Conservation (phyloP, 768 basidiomycete genomes). For the Leccinum longicurvipes region DNA sequence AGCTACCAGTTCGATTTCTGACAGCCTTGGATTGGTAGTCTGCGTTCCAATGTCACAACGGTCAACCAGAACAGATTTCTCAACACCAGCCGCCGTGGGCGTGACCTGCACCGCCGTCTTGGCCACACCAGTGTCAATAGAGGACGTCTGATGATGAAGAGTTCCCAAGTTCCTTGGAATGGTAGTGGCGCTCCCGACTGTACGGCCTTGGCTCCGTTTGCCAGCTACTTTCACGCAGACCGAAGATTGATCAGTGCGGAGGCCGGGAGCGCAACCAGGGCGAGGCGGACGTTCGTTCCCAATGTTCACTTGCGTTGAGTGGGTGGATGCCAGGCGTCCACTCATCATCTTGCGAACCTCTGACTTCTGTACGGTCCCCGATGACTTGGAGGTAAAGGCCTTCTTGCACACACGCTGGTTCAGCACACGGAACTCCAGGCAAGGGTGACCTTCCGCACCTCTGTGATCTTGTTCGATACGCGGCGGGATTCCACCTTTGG, state of each 20-base stretch:
- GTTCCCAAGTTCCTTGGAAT: no score
- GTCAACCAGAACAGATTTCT: background rate
- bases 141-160: no score
- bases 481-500: background rate
- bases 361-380: no score
- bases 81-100: background rate
- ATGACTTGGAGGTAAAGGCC: no score
- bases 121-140: no score
- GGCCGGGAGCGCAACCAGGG: conserved; percentile 1
- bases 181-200: background rate
- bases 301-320: background rate
- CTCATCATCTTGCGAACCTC: background rate
- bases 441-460: background rate
- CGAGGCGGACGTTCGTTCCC: background rate
- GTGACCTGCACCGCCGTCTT: background rate
- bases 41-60: background rate
- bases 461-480: background rate
- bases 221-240: background rate
- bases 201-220: background rate
- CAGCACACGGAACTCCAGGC: no score
- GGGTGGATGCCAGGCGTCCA: background rate
- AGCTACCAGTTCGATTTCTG: background rate
- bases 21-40: background rate
- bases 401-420: no score
- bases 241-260: background rate